Conservation (phyloP, 208 protist genomes). For the Wallacemonas collosoma region DNA sequence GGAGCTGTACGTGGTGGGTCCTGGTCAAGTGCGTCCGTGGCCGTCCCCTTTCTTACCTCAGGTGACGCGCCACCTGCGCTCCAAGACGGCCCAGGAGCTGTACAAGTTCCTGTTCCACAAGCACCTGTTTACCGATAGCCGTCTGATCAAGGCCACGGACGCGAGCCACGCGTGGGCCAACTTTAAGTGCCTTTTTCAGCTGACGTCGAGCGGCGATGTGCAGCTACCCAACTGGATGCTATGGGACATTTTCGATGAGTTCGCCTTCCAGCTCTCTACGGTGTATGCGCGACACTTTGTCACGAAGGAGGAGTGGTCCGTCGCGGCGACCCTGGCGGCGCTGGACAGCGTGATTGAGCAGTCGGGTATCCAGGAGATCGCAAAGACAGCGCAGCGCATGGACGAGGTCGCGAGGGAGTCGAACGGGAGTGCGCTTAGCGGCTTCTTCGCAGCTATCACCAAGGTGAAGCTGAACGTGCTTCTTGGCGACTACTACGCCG, state of each 20-base stretch:
- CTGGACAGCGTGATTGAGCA: slow-evolving; percentile 64
- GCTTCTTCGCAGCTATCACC: slow-evolving; percentile 85
- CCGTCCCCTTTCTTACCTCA: slow-evolving; percentile 61
- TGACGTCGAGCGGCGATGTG: slow-evolving; percentile 44
- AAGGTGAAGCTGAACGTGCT: slow-evolving; percentile 83
- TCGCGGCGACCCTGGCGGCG: slow-evolving; percentile 56
- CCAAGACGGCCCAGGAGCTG: slow-evolving; percentile 64
- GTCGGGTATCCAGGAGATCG: slow-evolving; percentile 56
- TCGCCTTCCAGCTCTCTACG: slow-evolving; percentile 87
- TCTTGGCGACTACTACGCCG: slow-evolving; percentile 84
- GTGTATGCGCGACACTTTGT: slow-evolving; percentile 86
- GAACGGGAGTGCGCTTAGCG: slow-evolving; percentile 58
- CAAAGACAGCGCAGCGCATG: slow-evolving; percentile 22
- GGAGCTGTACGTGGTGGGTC: slow-evolving; percentile 70
- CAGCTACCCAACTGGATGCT: slow-evolving; percentile 85
- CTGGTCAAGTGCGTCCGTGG: slow-evolving; percentile 76
- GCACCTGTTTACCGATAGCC: slow-evolving; percentile 81
- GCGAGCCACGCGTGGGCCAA: slow-evolving; percentile 73
- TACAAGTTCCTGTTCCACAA: slow-evolving; percentile 90
- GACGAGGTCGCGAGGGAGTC: slow-evolving; percentile 43
- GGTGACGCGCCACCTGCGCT: slow-evolving; percentile 62
- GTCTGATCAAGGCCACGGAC: slow-evolving; percentile 48
- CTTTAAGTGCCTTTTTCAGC: slow-evolving; percentile 63
- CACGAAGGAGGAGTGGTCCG: slow-evolving; percentile 63
- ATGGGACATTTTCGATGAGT: slow-evolving; percentile 93